A percentile compares a stretch with the other conserved stretches of the same genome.
Conservation (phyloP, 805 yeast genomes). For the Monosporozyma siamensis region DNA sequence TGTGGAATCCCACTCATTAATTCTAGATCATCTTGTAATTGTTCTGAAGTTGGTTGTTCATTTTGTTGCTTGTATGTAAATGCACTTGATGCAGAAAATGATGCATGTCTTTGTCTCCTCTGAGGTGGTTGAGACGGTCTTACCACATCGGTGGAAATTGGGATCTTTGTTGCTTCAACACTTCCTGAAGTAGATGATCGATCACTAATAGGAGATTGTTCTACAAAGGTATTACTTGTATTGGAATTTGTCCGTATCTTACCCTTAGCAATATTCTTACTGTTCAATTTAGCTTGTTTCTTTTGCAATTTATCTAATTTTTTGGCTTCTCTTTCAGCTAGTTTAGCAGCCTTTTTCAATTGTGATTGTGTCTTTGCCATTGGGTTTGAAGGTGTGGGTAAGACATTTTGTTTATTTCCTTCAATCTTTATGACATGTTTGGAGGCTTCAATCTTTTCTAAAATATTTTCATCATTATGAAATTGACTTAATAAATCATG, state of each 20-base stretch:
- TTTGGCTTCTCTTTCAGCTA: slow-evolving; percentile 9
- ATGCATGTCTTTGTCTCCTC: slow-evolving; percentile 32
- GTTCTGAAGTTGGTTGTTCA: slow-evolving; percentile 9
- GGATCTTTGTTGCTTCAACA: neutral
- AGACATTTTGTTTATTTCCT: slow-evolving; percentile 32
- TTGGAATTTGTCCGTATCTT: neutral
- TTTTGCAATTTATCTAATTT: slow-evolving; percentile 2
- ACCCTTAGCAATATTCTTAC: neutral
- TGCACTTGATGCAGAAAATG: slow-evolving; percentile 36
- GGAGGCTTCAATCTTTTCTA: slow-evolving; percentile 2
- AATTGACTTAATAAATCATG: slow-evolving; percentile 1
- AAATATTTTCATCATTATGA: neutral
- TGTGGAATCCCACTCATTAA: slow-evolving; percentile 36
- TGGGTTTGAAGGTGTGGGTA: slow-evolving; percentile 30
- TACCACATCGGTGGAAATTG: neutral
- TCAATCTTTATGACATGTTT: slow-evolving; percentile 31
- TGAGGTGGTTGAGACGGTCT: slow-evolving; percentile 7
- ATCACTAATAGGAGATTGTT: neutral
- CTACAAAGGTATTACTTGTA: neutral
- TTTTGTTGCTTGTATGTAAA: slow-evolving; percentile 25
- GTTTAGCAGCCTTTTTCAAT: slow-evolving; percentile 22
- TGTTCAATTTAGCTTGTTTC: neutral
- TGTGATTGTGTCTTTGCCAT: slow-evolving; percentile 26
- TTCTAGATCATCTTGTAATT: slow-evolving; percentile 12
- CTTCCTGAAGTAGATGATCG: neutral